A percentile compares a stretch with the other conserved stretches of the same genome.
Evolutionary conservation across 2,329 filamentous ascomycete species (phyloP).

Genomic region (Aureobasidium pullulans): DNA sequence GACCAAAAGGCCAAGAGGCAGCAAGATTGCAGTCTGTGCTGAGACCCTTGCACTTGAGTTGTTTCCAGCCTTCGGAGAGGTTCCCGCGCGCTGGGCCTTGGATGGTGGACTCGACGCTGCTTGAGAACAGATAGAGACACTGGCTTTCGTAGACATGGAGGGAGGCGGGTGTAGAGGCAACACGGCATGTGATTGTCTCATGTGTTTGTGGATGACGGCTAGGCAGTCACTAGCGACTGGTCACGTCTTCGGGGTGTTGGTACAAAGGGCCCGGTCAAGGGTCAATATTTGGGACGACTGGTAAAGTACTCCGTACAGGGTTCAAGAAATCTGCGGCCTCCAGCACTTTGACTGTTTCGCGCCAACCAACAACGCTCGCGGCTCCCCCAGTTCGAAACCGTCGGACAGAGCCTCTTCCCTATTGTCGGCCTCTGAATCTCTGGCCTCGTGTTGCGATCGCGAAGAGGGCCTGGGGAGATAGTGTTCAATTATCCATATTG

Average conservation of each 20-base stretch:
- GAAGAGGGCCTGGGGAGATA: neutral
- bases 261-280: neutral
- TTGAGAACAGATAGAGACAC: neutral
- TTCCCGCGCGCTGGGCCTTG: neutral
- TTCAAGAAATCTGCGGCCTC: neutral
- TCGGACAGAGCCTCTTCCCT: constrained; percentile 3
- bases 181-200: neutral
- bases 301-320: neutral
- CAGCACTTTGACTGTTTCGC: constrained; percentile 9
- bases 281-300: neutral
- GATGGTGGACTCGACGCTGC: neutral
- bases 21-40: constrained; percentile 3
- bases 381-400: neutral
- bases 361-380: neutral
- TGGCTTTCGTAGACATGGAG: neutral
- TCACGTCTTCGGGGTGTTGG: neutral
- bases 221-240: neutral
- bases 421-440: constrained; percentile 1
- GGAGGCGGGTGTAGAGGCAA: neutral
- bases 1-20: neutral
- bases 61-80: neutral
- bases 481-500: neutral
- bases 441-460: neutral
- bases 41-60: neutral
- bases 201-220: neutral